A percentile compares a stretch with the other conserved stretches of the same genome.
phyloP scores from a whole-genome alignment of 1,139 yeast species.

The Hansenula lynferdii region DNA sequence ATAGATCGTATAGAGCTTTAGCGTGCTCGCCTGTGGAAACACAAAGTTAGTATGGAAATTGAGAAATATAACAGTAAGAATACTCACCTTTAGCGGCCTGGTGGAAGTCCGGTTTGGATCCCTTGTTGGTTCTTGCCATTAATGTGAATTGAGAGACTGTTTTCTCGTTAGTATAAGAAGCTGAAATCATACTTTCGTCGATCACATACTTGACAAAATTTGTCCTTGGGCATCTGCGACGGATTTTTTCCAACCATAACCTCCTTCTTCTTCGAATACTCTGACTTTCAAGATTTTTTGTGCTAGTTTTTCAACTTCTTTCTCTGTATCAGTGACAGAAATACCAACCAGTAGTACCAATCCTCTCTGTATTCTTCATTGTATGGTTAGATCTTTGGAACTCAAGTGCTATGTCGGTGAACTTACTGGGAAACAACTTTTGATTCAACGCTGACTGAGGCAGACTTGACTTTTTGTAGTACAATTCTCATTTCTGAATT shows the following conservation, averaged over 20 bases:
- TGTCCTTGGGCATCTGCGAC: conserved; percentile 51
- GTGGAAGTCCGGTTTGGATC: conserved; percentile 93
- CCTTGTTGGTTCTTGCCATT: conserved; percentile 78
- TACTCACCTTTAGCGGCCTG: conserved; percentile 71
- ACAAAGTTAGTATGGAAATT: not conserved
- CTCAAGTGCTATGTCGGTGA: not conserved
- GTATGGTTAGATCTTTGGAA: not conserved
- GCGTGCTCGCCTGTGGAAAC: conserved; percentile 47
- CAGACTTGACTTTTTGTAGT: conserved; percentile 79
- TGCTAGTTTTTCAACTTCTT: conserved; percentile 66
- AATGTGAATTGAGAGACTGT: conserved; percentile 85
- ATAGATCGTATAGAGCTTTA: conserved; percentile 55
- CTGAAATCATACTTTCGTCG: too few relatives aligned
- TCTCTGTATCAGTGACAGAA: conserved; percentile 66
- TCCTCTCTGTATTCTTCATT: conserved; percentile 53
- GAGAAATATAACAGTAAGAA: too few relatives aligned
- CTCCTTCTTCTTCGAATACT: conserved; percentile 63
- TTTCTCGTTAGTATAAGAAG: conserved; percentile 11
- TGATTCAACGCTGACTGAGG: conserved; percentile 80
- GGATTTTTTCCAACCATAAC: conserved; percentile 58
- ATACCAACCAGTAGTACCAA: conserved; percentile 81
- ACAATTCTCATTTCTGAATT: conserved; percentile 77
- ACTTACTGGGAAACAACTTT: conserved; percentile 65
- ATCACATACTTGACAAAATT: conserved; percentile 40
- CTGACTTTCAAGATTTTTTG: conserved; percentile 60